Evolutionary conservation across 495 filamentous ascomycete species (phyloP), one percentile per base, ranked within the genome.

Genomic region (Lophiotrema nucula): DNA sequence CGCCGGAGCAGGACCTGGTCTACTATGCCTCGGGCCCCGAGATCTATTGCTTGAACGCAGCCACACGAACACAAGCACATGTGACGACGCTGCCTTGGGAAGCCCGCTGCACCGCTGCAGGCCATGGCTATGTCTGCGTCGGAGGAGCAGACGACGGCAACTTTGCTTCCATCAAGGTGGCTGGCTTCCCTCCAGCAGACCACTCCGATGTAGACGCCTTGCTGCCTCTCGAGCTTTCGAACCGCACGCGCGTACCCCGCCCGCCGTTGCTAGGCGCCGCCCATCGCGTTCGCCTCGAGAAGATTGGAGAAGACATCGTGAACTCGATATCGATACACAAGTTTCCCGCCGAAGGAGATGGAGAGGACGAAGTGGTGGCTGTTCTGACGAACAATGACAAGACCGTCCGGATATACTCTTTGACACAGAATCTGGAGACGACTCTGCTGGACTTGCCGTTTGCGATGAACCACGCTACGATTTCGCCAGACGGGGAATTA

Each of bases 341-440:
- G 58, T 63, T 60, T 47, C 56, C 37, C 4, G 60, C 38, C n/a
- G 57, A 65, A 24, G 73, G 74, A 25, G 73, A 76, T 46, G 69
- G 72, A 13, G 64, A 65, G 10, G 72, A 78, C 25, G 84, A 88
- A 60, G 79, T 83, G 54, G 73, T 89, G 13, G 79, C 81, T 53
- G 72, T 89, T 47, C 73, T 90, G 45, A 87, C 87, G 78, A 97
- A 96, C 72, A 98, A 98, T 68, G 93, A 98, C 69, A 84, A 83
- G 67, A 89, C 88, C 0, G 85, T 97, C 25, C 83, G 84, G 16
- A 74, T 96, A 15, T 90, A 90, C 67, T 86, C 85, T 28, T 76
- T 97, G 6, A 77, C 83, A 13, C 77, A 81, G 28, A 71, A 78
- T 24, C 73, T 79, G 51, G 75, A 87, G 50, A 71, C 92, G 35